These are phyloP conservation scores for Kwoniella botswanensis DNA, from an alignment of 768 basidiomycete species.

Conservation along the genomic window DNA sequence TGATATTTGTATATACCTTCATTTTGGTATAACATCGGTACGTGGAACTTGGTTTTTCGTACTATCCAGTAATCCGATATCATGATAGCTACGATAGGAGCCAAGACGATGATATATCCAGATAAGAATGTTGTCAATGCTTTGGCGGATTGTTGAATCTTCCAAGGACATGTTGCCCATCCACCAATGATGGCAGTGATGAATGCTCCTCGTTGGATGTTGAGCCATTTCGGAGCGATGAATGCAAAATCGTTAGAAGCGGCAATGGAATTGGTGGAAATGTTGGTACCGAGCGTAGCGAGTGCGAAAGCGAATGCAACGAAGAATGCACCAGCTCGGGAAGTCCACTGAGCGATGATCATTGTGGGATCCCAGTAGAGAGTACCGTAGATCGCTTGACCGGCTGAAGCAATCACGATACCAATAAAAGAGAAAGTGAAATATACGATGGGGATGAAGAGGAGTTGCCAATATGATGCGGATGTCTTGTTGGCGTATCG, in stretches of 20 bases:
- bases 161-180: slow-evolving; percentile 86
- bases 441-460: slow-evolving; percentile 78
- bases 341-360: slow-evolving; percentile 77
- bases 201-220: slow-evolving; percentile 74
- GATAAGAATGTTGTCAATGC: slow-evolving; percentile 35
- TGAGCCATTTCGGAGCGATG: slow-evolving; percentile 74
- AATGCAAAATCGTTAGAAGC: slow-evolving; percentile 86
- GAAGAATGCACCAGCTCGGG: slow-evolving; percentile 84
- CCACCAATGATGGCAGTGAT: slow-evolving; percentile 81
- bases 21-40: slow-evolving; percentile 82
- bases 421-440: slow-evolving; percentile 78
- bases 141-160: slow-evolving; percentile 67
- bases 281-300: slow-evolving; percentile 71
- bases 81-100: slow-evolving; percentile 81
- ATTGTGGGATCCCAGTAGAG: slow-evolving; percentile 73
- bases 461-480: slow-evolving; percentile 67
- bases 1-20: slow-evolving; percentile 78
- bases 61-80: slow-evolving; percentile 74
- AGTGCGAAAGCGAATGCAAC: slow-evolving; percentile 74
- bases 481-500: slow-evolving; percentile 67
- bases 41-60: slow-evolving; percentile 72
- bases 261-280: slow-evolving; percentile 76
- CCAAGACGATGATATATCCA: slow-evolving; percentile 84
- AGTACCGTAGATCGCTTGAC: slow-evolving; percentile 71
- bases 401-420: slow-evolving; percentile 79